These are phyloP conservation scores for Parastagonospora nodorum DNA, from an alignment of 2,329 filamentous ascomycete species.

Conservation along the genomic window DNA sequence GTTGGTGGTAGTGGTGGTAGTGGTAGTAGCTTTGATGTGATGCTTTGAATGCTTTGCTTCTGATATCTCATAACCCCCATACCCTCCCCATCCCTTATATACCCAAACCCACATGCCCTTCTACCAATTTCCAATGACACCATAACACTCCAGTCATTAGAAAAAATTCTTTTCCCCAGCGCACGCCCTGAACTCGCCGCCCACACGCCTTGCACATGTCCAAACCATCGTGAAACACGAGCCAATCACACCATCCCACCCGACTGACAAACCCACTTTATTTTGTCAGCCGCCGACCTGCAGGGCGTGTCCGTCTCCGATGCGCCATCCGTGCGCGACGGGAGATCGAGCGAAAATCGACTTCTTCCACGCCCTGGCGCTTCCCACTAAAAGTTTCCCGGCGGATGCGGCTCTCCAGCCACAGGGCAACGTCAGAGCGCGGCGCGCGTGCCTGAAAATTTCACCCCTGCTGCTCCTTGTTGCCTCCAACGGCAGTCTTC, in stretches of 20 bases:
- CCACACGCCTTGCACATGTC: slow-evolving; percentile 16
- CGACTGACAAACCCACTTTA: slow-evolving; percentile 17
- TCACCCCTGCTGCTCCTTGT: neutral
- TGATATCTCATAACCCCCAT: slow-evolving; percentile 6
- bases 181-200: slow-evolving; percentile 2
- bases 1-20: neutral
- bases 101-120: slow-evolving; percentile 3
- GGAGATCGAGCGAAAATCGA: neutral
- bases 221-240: neutral
- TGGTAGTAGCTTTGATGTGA: slow-evolving; percentile 1
- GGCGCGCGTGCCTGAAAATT: slow-evolving; percentile 1
- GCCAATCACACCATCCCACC: neutral
- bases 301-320: slow-evolving; percentile 1
- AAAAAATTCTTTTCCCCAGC: slow-evolving; percentile 4
- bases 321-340: neutral
- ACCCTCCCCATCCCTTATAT: slow-evolving; percentile 17
- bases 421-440: neutral
- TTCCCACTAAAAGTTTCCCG: slow-evolving; percentile 10
- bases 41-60: slow-evolving; percentile 12
- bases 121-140: slow-evolving; percentile 14
- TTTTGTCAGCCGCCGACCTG: slow-evolving; percentile 13
- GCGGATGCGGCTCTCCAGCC: slow-evolving; percentile 3
- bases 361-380: slow-evolving; percentile 11
- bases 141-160: slow-evolving; percentile 5
- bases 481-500: slow-evolving; percentile 18